Base-by-base conservation (phyloP, 1,284 basidiomycete genomes). In the Naganishia sp. region DNA sequence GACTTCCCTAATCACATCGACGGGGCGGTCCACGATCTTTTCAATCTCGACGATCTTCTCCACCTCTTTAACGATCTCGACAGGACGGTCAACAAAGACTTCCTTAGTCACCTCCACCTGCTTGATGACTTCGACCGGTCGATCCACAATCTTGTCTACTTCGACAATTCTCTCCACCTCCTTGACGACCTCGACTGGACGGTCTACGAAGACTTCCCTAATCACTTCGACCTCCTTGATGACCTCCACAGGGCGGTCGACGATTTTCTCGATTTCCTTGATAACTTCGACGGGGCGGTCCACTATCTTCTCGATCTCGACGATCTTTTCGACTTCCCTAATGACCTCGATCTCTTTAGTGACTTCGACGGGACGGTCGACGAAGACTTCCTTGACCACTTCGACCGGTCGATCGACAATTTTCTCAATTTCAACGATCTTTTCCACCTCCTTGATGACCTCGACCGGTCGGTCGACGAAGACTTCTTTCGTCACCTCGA, bases 91-190 rank as follows among this genome's bases (percentile, higher is more conserved):
- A 3, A 18, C 23, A 21, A 23, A 25, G 48, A 61, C 28, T 16
- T 57, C 31, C 33, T 61, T 61, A 46, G 52, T 63, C 1, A 55
- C 44, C 25, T 70, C 65, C 52, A 39, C 53, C 31, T 72, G 70
- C 18, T 71, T 61, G 28, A 71, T 56, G 23, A 68, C 28, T 36
- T 66, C 65, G 45, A 31, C 36, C 2, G 64, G 64, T 9, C 18
- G 15, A 7, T 49, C 55, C 42, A 61, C 49, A 23, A 63, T 72
- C 70, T 70, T 73, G 28, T 72, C 65, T 33, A 70, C 64, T 42
- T 67, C 72, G 21, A 80, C 75, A 31, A 77, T 73, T 59, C 74
- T 76, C 49, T 79, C 77, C 18, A 75, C 70, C 11, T 71, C 68
- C 6, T 70, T 65, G 36, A 64, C 54, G 65, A 21, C n/a, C 23